phyloP scores from a whole-genome alignment of 768 basidiomycete genomes.

The Mycena chlorophos region DNA sequence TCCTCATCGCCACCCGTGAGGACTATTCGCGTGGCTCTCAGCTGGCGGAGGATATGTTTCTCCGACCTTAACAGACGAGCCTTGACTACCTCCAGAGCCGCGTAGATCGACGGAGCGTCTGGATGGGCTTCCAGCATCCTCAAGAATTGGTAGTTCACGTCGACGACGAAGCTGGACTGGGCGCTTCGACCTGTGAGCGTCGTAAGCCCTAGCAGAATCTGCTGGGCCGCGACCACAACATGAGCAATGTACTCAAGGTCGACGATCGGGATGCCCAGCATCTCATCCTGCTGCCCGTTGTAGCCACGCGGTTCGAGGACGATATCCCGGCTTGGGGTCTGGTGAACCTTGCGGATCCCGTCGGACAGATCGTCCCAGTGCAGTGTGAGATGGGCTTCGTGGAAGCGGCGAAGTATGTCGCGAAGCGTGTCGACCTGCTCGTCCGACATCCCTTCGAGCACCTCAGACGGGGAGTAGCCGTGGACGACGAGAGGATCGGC shows the following conservation, averaged over 20 bases:
- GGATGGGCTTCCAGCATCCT: not conserved
- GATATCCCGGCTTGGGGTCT: not conserved
- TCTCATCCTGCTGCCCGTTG: not conserved
- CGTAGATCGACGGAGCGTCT: not conserved
- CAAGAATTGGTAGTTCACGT: not conserved
- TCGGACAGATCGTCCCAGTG: not conserved
- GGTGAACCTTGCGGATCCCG: not conserved
- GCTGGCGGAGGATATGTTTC: not conserved
- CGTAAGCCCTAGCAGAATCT: not conserved
- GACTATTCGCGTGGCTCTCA: not conserved
- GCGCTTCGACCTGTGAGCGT: not conserved
- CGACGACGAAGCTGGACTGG: not conserved
- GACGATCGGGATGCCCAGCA: not conserved
- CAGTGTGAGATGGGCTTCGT: not conserved
- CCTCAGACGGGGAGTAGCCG: not conserved
- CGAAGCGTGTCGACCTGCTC: not conserved
- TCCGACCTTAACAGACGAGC: not conserved
- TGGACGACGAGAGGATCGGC: not conserved
- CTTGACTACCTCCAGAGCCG: not conserved
- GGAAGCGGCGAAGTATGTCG: not conserved
- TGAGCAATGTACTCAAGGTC: not conserved
- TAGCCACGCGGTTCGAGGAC: not conserved
- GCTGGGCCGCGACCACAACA: not conserved
- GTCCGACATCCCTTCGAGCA: not conserved
- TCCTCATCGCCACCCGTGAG: not conserved